phyloP scores from a whole-genome alignment of 768 basidiomycete species.

The Tricholomella constricta region DNA sequence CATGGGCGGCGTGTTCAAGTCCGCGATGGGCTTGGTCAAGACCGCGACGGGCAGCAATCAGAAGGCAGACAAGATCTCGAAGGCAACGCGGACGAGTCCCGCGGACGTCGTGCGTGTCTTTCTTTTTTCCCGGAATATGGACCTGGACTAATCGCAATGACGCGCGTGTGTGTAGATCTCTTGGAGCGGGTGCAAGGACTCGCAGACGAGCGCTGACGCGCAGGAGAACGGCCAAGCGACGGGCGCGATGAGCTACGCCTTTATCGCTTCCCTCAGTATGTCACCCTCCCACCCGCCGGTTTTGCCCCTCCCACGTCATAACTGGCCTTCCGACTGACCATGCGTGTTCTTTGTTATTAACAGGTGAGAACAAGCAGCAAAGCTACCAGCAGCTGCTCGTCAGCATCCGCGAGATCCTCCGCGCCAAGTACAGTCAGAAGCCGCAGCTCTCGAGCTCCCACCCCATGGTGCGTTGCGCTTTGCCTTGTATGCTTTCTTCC shows the following conservation, averaged over 20 bases:
- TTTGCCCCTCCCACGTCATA: no score
- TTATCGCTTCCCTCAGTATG: conserved; percentile 58
- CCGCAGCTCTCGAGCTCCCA: conserved; percentile 43
- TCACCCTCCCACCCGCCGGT: background rate
- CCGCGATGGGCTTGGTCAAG: conserved; percentile 75
- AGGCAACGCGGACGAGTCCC: conserved; percentile 68
- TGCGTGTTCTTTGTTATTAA: no score
- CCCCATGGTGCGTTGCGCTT: conserved; percentile 39
- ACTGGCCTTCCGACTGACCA: no score
- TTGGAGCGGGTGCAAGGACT: conserved; percentile 83
- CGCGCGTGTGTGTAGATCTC: conserved; percentile 66
- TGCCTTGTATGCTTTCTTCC: background rate
- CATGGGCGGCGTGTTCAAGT: conserved; percentile 73
- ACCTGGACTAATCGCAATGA: background rate
- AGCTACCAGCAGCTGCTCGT: conserved; percentile 46
- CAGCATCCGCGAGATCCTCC: conserved; percentile 41
- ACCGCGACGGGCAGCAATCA: conserved; percentile 65
- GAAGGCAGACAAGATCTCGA: conserved; percentile 64
- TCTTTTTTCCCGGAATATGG: background rate
- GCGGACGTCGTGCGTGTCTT: conserved; percentile 76
- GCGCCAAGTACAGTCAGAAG: conserved; percentile 43
- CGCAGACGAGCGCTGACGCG: conserved; percentile 82
- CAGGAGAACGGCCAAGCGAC: conserved; percentile 64
- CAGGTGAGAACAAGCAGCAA: conserved; percentile 44
- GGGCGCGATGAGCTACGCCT: conserved; percentile 81